Base-by-base conservation (phyloP, 495 filamentous ascomycete genomes). In the Hyaloscypha hepaticicola region DNA sequence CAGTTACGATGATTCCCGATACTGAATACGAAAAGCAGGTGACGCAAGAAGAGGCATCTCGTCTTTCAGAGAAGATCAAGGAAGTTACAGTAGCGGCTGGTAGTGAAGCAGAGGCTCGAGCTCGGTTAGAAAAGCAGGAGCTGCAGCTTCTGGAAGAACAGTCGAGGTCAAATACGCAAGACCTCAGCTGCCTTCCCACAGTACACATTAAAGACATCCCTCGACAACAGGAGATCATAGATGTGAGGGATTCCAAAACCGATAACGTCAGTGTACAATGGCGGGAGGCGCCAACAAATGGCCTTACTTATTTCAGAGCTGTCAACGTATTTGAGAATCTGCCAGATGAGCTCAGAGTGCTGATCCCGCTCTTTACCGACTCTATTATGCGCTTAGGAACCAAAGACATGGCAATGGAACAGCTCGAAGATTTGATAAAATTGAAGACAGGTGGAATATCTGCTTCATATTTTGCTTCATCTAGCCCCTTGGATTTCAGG, bases 391-490 rank as follows among this genome's bases (percentile, higher is more conserved):
- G 95, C 28, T 80, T 99, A 16, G 95, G 95, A 26, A 98, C 95
- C 11, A 88, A 88, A 60, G 84, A 88, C 62, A 89, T 87, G 79
- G 85, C 90, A 0, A 97, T 97, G 91, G 96, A 97, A 73, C 85
- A 97, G 72, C 83, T 97, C 49, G 95, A 99, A 74, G 95, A 97
- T 73, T 77, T 91, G 48, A 97, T 98, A 71, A 97, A 96, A 70
- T 80, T 97, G 14, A 96, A 96, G 76, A 99, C 94, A 5, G 95
- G 95, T n/a, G 95, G 95, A 14, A 82, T 99, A 14, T 88, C 85
- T 11, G 87, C 91, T 26, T 85, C 87, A 0, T 92, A 95, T 63
- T 86, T 93, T 77, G 80, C 90, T 25, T 83, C 90, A 1, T 84
- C 93, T 0, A 90, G 86, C 14, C 91, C 94, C 7, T 82, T 78